Evolutionary conservation across 164 flowering plant genomes (phyloP).

Genomic region (Macadamia tetraphylla): DNA sequence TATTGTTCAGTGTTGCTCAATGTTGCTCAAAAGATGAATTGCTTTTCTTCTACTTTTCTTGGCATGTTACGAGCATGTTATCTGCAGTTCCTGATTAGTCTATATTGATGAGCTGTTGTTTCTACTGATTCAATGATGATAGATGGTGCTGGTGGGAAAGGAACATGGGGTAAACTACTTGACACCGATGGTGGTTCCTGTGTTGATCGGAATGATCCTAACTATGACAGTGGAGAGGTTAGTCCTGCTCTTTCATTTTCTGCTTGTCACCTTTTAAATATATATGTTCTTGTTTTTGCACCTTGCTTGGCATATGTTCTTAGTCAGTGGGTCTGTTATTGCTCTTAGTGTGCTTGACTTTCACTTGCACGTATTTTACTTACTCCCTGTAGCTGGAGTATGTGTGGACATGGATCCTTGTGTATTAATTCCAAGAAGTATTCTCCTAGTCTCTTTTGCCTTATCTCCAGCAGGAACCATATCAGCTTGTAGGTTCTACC

Average conservation of each 20-base stretch:
- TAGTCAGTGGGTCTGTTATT: background rate
- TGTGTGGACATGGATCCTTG: background rate
- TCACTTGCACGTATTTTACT: too few species aligned
- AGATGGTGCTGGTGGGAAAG: conserved; percentile 99
- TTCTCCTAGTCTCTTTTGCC: background rate
- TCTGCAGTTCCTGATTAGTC: background rate
- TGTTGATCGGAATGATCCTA: conserved; percentile 94
- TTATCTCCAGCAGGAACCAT: conserved; percentile 71
- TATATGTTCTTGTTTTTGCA: too few species aligned
- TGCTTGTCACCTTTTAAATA: background rate
- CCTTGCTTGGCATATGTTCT: background rate
- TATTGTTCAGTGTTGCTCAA: background rate
- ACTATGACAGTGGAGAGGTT: conserved; percentile 99
- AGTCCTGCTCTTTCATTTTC: background rate
- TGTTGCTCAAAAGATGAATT: background rate
- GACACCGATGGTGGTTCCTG: conserved; percentile 77
- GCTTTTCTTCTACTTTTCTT: background rate
- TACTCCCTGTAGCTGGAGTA: background rate
- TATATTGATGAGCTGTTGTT: background rate
- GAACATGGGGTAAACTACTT: conserved; percentile 95
- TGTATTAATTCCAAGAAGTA: background rate
- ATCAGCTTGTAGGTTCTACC: conserved; percentile 77
- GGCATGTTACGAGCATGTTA: too few species aligned
- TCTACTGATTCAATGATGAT: conserved; percentile 12
- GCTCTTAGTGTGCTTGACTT: background rate